These are phyloP conservation scores for Haplosporangium sp. DNA, from an alignment of 371 early-diverging fungal genomes.

Conservation along the genomic window DNA sequence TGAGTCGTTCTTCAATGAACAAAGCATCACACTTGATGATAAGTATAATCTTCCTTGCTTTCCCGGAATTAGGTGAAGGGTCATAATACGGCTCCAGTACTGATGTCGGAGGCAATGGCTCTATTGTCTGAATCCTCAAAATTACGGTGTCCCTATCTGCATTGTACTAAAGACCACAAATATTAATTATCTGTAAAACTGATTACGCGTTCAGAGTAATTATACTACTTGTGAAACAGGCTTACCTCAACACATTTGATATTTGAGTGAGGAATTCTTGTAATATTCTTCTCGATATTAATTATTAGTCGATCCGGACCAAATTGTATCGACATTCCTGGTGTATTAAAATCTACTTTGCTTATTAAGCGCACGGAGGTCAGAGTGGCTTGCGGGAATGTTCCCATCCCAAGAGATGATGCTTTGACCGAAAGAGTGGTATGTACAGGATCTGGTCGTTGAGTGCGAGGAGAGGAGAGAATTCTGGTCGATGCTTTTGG, in stretches of 20 bases:
- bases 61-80: conserved; percentile 17
- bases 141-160: conserved; percentile 10
- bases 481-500: neutral
- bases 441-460: neutral
- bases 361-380: conserved; percentile 13
- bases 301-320: conserved; percentile 38
- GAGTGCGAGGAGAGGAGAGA: neutral
- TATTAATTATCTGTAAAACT: no score
- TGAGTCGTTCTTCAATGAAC: conserved; percentile 10
- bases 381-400: conserved; percentile 34
- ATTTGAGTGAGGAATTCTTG: conserved; percentile 21
- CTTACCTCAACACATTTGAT: conserved; percentile 35
- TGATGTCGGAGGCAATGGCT: conserved; percentile 8
- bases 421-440: conserved; percentile 7
- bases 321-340: conserved; percentile 38
- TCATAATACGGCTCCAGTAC: conserved; percentile 24
- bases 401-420: conserved; percentile 28
- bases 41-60: conserved; percentile 16
- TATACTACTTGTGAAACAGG: neutral
- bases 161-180: conserved; percentile 17
- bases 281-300: conserved; percentile 22
- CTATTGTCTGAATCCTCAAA: conserved; percentile 18
- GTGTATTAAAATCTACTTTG: conserved; percentile 14
- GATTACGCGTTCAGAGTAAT: neutral
- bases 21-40: neutral